Conservation (phyloP, 2,329 filamentous ascomycete species). For the Paraphoma sp. region DNA sequence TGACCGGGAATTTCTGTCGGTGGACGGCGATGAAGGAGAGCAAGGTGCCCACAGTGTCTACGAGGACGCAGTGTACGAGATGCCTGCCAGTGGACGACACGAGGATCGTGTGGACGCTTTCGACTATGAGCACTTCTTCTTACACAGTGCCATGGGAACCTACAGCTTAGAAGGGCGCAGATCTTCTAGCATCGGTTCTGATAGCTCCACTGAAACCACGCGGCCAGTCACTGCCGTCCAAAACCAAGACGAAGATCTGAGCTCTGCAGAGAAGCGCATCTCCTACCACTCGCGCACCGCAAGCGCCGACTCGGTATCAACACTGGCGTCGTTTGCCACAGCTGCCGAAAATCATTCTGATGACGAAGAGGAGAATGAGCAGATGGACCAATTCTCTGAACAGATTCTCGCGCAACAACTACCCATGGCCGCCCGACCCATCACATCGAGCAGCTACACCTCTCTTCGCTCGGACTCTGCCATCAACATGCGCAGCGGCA, state of each 20-base stretch:
- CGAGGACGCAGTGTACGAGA: conserved; percentile 53
- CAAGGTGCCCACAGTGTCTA: conserved; percentile 47
- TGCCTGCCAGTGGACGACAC: conserved; percentile 64
- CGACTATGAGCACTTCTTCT: conserved; percentile 94
- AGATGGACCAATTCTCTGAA: conserved; percentile 48
- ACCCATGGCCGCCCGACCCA: conserved; percentile 18
- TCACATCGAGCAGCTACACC: conserved; percentile 18
- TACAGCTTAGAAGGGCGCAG: conserved; percentile 66
- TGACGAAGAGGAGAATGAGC: conserved; percentile 49
- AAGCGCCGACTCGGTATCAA: conserved; percentile 67
- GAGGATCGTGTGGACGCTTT: conserved; percentile 95
- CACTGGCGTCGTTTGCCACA: conserved; percentile 68
- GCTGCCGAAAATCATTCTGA: conserved; percentile 61
- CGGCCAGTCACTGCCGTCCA: conserved; percentile 42
- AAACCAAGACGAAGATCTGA: conserved; percentile 18
- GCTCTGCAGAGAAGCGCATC: conserved; percentile 31
- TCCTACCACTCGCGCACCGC: conserved; percentile 57
- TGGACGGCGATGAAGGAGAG: conserved; percentile 36
- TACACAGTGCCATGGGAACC: conserved; percentile 88
- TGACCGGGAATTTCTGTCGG: conserved; percentile 50
- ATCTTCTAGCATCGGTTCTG: conserved; percentile 58
- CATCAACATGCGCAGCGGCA: conserved; percentile 37
- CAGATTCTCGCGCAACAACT: conserved; percentile 36
- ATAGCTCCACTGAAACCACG: conserved; percentile 60
- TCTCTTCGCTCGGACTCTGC: conserved; percentile 43